A percentile compares a stretch with the other conserved stretches of the same genome.
phyloP scores from a whole-genome alignment of 2,329 filamentous ascomycete species.

The Aspergillus fischeri region DNA sequence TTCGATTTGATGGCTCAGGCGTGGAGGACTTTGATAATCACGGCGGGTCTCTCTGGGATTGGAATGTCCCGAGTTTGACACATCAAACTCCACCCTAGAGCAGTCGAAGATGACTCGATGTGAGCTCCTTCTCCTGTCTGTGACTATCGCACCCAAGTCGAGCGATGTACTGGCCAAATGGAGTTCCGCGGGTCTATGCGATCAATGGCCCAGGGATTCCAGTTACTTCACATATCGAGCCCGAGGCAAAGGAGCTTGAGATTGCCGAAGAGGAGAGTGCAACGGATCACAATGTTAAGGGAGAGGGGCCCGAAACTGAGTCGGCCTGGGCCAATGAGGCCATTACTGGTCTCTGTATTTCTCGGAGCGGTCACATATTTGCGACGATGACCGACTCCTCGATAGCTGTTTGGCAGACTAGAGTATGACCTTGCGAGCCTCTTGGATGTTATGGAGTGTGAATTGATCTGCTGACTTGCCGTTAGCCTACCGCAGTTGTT shows the following conservation, averaged over 20 bases:
- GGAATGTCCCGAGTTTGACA: constrained; percentile 18
- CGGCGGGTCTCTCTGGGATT: constrained; percentile 19
- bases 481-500: constrained; percentile 79
- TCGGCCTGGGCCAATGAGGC: constrained; percentile 54
- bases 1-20: background rate
- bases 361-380: constrained; percentile 77
- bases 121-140: constrained; percentile 27
- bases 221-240: constrained; percentile 22
- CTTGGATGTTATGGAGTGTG: constrained; percentile 3
- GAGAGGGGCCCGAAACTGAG: constrained; percentile 22
- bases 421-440: constrained; percentile 52
- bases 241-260: constrained; percentile 15
- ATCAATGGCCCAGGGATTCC: constrained; percentile 42
- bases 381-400: constrained; percentile 80
- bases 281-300: constrained; percentile 21
- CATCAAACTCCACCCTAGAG: constrained; percentile 13
- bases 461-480: constrained; percentile 26
- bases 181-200: constrained; percentile 47
- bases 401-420: constrained; percentile 94
- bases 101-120: constrained; percentile 36
- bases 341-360: constrained; percentile 70
- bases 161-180: constrained; percentile 50
- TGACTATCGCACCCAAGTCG: constrained; percentile 23
- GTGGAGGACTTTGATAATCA: constrained; percentile 12
- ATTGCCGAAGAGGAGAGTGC: constrained; percentile 18